Conservation (phyloP, 345 rosid species). For the Salix caprea region DNA sequence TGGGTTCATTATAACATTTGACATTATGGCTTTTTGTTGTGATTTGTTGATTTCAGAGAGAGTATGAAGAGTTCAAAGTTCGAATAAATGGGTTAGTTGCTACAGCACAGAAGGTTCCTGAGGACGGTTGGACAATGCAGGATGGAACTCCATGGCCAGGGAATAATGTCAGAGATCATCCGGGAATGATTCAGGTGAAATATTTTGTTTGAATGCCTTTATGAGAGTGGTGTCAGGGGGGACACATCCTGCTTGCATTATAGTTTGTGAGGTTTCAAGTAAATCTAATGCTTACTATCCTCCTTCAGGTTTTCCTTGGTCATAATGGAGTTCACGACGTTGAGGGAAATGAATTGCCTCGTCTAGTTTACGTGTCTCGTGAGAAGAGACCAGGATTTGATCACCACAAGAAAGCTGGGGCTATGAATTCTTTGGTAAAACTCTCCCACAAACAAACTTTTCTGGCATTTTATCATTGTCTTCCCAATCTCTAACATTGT, state of each 20-base stretch:
- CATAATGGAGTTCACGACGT: slow-evolving; percentile 64
- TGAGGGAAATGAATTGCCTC: slow-evolving; percentile 75
- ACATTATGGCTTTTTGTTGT: background rate
- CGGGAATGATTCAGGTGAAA: slow-evolving; percentile 90
- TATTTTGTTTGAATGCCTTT: slow-evolving; percentile 2
- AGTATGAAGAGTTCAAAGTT: slow-evolving; percentile 81
- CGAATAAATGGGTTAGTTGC: slow-evolving; percentile 75
- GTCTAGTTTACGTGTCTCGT: slow-evolving; percentile 78
- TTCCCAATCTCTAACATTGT: background rate
- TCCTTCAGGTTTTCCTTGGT: slow-evolving; percentile 74
- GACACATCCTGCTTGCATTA: background rate
- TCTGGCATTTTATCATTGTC: background rate
- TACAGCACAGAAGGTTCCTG: slow-evolving; percentile 84
- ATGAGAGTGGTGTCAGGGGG: slow-evolving; percentile 1
- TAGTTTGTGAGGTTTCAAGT: background rate
- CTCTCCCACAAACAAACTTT: background rate
- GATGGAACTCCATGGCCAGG: slow-evolving; percentile 96
- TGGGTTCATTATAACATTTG: slow-evolving; percentile 10
- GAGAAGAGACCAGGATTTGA: slow-evolving; percentile 94
- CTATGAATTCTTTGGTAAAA: slow-evolving; percentile 82
- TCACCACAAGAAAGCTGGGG: slow-evolving; percentile 94
- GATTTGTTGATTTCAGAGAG: slow-evolving; percentile 47
- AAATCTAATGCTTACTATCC: slow-evolving; percentile 5
- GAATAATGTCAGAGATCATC: slow-evolving; percentile 84
- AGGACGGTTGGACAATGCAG: slow-evolving; percentile 97